Conservation (phyloP, 2,329 filamentous ascomycete genomes). For the Calonectria hongkongensis region DNA sequence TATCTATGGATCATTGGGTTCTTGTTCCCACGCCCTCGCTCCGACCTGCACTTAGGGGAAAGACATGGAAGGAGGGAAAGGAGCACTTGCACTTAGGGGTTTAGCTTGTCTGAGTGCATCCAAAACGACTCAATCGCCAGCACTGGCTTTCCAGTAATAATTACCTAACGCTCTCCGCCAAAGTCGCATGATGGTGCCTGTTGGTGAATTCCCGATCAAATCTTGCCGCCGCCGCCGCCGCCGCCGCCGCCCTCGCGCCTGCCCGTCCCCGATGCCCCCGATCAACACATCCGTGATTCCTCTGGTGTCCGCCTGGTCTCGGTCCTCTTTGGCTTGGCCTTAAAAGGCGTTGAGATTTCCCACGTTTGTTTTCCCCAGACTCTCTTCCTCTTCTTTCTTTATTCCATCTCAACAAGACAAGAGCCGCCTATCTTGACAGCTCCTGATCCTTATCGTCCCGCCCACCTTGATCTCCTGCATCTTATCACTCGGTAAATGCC, state of each 20-base stretch:
- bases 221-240: constrained; percentile 32
- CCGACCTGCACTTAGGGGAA: constrained; percentile 76
- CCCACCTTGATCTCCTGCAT: constrained; percentile 4
- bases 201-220: constrained; percentile 24
- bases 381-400: constrained; percentile 29
- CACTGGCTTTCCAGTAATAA: constrained; percentile 51
- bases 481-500: constrained; percentile 4
- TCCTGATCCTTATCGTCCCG: constrained; percentile 26
- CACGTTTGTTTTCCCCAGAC: background rate
- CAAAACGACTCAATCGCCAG: constrained; percentile 37
- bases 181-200: constrained; percentile 36
- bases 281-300: constrained; percentile 34
- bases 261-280: constrained; percentile 16
- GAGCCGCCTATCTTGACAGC: constrained; percentile 27
- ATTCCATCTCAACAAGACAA: constrained; percentile 33
- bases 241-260: constrained; percentile 27
- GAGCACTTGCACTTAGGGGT: constrained; percentile 41
- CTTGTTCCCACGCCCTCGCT: constrained; percentile 56
- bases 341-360: constrained; percentile 50
- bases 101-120: constrained; percentile 35
- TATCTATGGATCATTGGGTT: constrained; percentile 33
- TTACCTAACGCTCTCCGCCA: constrained; percentile 53
- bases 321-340: constrained; percentile 32
- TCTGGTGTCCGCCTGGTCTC: constrained; percentile 34
- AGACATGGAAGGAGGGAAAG: constrained; percentile 60